Evolutionary conservation across 1,284 basidiomycete species (phyloP).

Genomic region (Dichomitus squalens): DNA sequence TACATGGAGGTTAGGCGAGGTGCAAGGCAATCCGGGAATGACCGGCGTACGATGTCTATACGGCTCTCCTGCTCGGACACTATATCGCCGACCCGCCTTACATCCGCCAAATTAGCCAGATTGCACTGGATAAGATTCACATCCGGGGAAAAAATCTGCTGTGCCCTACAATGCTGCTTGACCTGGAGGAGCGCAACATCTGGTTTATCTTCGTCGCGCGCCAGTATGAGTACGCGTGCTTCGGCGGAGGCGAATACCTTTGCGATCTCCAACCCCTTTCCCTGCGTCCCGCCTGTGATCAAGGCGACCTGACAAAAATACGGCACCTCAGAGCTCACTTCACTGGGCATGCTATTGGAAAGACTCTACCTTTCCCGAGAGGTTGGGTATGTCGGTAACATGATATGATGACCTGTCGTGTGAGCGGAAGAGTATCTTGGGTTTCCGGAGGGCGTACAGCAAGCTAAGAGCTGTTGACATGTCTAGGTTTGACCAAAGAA

Average conservation of each 20-base stretch:
- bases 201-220: conserved; percentile 41
- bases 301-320: conserved; percentile 34
- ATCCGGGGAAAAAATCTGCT: conserved; percentile 27
- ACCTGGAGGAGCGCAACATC: conserved; percentile 42
- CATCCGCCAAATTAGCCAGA: conserved; percentile 39
- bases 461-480: background rate
- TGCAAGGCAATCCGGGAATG: background rate
- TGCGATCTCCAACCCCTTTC: conserved; percentile 45
- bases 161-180: conserved; percentile 27
- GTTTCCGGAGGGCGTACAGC: background rate
- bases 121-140: conserved; percentile 45
- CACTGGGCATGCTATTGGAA: too few relatives aligned
- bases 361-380: conserved; percentile 10
- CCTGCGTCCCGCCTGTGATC: conserved; percentile 46
- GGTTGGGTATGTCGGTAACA: conserved; percentile 6
- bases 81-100: conserved; percentile 40
- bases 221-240: conserved; percentile 44
- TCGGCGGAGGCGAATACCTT: conserved; percentile 39
- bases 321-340: too few relatives aligned
- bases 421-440: background rate
- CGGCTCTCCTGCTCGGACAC: conserved; percentile 38
- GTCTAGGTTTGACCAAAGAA: background rate
- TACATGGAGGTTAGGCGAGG: conserved; percentile 13
- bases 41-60: conserved; percentile 45
- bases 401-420: background rate